These are phyloP conservation scores for Cichorium intybus DNA, from an alignment of 140 eudicot genomes.

Conservation along the genomic window DNA sequence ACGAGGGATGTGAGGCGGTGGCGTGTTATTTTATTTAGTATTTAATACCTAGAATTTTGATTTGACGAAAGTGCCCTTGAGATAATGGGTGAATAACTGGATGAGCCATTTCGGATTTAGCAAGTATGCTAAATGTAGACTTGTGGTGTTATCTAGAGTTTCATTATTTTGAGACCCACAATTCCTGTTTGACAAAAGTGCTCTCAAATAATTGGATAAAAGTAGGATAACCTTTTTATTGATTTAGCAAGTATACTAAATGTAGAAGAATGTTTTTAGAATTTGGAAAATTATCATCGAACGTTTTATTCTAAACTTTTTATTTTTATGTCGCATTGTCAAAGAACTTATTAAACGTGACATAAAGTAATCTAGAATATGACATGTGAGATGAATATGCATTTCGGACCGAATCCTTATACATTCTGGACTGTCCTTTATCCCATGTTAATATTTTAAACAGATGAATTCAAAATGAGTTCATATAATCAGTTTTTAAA, in stretches of 20 bases:
- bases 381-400: no score
- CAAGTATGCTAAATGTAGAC: not conserved
- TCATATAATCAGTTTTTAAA: no score
- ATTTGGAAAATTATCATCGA: no score
- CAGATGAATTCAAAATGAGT: no score
- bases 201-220: not conserved
- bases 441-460: no score
- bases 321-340: no score
- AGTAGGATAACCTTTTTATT: not conserved
- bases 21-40: constrained; percentile 10
- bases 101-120: not conserved
- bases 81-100: not conserved
- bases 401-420: no score
- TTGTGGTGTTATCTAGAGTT: not conserved
- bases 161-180: not conserved
- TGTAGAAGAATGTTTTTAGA: no score
- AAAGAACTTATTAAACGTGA: no score
- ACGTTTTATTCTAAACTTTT: no score
- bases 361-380: no score
- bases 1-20: constrained; percentile 33
- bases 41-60: not conserved
- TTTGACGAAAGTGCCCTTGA: not conserved
- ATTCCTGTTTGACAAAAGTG: not conserved
- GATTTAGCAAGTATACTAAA: not conserved
- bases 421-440: no score